Evolutionary conservation across 2,329 filamentous ascomycete genomes (phyloP).

Genomic region (Penicillium hesseltinei): DNA sequence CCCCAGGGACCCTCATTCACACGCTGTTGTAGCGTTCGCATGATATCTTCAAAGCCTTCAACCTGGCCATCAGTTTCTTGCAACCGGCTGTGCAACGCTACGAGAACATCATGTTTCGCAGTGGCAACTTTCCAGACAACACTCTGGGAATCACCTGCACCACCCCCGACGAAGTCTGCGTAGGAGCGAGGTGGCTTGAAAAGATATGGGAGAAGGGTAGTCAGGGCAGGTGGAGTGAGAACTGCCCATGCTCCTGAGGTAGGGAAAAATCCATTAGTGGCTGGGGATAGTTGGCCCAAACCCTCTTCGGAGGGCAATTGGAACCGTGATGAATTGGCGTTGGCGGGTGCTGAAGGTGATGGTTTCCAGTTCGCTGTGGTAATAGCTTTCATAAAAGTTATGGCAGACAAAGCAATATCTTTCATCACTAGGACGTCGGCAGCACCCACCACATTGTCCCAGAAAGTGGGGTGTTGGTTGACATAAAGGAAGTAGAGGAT

Average conservation of each 20-base stretch:
- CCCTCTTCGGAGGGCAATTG: conserved; percentile 42
- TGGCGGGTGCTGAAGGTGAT: conserved; percentile 32
- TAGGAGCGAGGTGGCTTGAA: conserved; percentile 58
- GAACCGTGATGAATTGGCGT: conserved; percentile 27
- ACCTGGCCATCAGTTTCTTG: conserved; percentile 34
- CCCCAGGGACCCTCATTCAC: conserved; percentile 45
- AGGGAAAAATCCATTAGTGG: conserved; percentile 38
- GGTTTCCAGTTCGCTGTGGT: conserved; percentile 56
- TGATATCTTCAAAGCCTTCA: conserved; percentile 41
- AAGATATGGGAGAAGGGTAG: conserved; percentile 55
- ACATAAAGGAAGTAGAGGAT: conserved; percentile 56
- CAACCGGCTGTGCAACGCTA: conserved; percentile 48
- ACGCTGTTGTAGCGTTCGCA: conserved; percentile 40
- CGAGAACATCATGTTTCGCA: conserved; percentile 57
- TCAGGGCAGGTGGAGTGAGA: conserved; percentile 52
- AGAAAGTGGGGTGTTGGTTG: conserved; percentile 51
- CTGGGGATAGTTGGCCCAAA: conserved; percentile 38
- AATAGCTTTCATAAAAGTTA: conserved; percentile 52
- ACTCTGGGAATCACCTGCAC: conserved; percentile 56
- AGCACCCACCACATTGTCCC: conserved; percentile 51
- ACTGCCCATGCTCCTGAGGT: conserved; percentile 51
- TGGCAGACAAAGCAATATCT: conserved; percentile 56
- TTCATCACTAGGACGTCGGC: conserved; percentile 59
- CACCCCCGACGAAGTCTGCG: conserved; percentile 57
- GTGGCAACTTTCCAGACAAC: conserved; percentile 57